Base-by-base conservation (phyloP, 495 filamentous ascomycete genomes). In the Astrothelium macrocarpum region DNA sequence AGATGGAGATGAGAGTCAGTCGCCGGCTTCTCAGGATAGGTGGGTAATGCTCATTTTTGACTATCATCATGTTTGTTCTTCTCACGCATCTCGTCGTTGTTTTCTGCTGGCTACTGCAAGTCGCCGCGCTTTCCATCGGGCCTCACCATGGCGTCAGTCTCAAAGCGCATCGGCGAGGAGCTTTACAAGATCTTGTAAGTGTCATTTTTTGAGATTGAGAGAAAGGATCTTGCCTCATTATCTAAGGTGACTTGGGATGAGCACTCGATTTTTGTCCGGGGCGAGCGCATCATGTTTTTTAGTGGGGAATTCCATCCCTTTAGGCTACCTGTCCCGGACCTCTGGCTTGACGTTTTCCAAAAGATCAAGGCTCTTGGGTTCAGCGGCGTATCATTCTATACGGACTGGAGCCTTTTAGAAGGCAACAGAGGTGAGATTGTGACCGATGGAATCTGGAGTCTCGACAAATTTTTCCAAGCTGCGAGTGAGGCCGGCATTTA, bases 401-500 rank as follows among this genome's bases (percentile, higher is more conserved):
- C 53, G 12, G 53, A 67, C 31, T 70, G 67, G 67, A 65, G 62
- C 10, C 49, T 56, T 29, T 20, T 28, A 9, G 49, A 56, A 56
- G 49, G 49, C 10, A 29, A 56, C 20, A 20, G 49, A 11, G 49
- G 49, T 25, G 9, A 9, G 11, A 25, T 56, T n/a, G 49, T 56
- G 5, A 56, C 49, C 49, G 49, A 56, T 29, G 49, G 49, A 29
- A 56, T 56, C 9, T 56, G 49, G 49, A 56, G 49, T 56, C 25
- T 56, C 7, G 49, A 56, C 1, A 56, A 56, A 29, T 56, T 56
- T 59, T 67, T 64, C 32, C 64, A 66, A 12, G 39, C 58, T 18
- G 65, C 64, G 7, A 65, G 65, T 36, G 60, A 68, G 20, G 42
- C 72, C 16, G 79, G 73, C 2, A 66, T 79, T 53, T 76, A 79